Evolutionary conservation across 1,284 basidiomycete species (phyloP).

Genomic region (Melampsora americana): DNA sequence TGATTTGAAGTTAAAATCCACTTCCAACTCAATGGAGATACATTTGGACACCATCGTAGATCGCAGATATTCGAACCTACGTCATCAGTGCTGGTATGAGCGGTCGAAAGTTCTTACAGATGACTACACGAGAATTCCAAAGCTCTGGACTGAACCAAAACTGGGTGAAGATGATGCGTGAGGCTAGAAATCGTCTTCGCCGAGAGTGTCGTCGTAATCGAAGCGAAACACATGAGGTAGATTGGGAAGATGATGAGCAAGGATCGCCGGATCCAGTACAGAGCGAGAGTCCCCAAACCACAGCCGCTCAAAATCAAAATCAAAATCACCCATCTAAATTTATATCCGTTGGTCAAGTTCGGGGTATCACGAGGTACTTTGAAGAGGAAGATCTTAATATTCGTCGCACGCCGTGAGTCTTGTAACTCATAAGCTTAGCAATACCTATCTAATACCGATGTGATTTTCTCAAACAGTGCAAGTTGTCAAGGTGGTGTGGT

Average conservation of each 20-base stretch:
- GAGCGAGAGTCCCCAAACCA: too few species aligned
- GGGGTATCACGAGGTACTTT: too few species aligned
- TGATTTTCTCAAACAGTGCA: too few species aligned
- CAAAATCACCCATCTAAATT: too few species aligned
- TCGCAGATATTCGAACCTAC: constrained; percentile 3
- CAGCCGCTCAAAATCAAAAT: too few species aligned
- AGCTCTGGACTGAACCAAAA: background rate
- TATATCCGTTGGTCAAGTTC: too few species aligned
- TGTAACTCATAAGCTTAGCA: too few species aligned
- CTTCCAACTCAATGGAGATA: background rate
- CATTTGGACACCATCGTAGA: background rate
- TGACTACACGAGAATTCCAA: constrained; percentile 1
- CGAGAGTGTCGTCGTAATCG: background rate
- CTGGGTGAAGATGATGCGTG: background rate
- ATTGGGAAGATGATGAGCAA: background rate
- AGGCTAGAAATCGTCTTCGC: background rate
- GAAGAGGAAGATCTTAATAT: too few species aligned
- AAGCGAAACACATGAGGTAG: background rate
- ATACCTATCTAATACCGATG: too few species aligned
- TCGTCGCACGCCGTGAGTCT: too few species aligned
- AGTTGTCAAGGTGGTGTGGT: too few species aligned
- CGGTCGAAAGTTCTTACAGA: background rate
- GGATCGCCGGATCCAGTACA: background rate
- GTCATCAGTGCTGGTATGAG: background rate
- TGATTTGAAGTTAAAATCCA: background rate